Evolutionary conservation across 306 rosid species (phyloP).

Genomic region (Arachis hypogaea): DNA sequence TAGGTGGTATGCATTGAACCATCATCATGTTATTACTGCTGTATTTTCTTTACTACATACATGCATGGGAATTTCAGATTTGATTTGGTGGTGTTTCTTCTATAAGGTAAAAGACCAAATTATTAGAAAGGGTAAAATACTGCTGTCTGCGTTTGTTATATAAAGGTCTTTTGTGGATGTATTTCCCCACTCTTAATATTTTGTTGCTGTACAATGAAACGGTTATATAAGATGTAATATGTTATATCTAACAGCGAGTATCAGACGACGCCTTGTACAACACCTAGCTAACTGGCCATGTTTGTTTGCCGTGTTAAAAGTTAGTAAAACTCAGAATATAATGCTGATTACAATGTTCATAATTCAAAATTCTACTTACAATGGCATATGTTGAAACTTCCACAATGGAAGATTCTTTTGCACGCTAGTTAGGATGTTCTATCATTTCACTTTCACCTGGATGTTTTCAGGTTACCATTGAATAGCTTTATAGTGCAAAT

Average conservation of each 20-base stretch:
- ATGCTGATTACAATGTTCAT: no score
- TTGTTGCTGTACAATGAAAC: neutral
- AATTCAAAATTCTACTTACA: no score
- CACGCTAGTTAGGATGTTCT: no score
- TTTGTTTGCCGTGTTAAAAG: no score
- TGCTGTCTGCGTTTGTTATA: neutral
- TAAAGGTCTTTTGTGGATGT: neutral
- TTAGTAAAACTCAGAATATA: no score
- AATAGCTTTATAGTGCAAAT: no score
- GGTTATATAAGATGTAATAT: neutral
- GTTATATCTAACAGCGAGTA: neutral
- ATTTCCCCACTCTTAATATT: neutral
- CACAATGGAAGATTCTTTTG: no score
- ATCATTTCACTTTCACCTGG: no score
- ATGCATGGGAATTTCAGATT: constrained; percentile 30
- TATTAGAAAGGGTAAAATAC: neutral
- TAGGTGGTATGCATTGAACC: constrained; percentile 65
- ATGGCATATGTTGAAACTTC: no score
- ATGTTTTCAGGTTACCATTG: no score
- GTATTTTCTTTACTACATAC: constrained; percentile 50
- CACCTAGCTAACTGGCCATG: no score
- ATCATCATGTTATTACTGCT: constrained; percentile 50
- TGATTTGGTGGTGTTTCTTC: constrained; percentile 24
- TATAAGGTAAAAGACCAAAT: constrained; percentile 13
- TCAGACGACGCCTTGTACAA: neutral